Conservation (phyloP, 441 rosid species). For the Adansonia rubrostipa region DNA sequence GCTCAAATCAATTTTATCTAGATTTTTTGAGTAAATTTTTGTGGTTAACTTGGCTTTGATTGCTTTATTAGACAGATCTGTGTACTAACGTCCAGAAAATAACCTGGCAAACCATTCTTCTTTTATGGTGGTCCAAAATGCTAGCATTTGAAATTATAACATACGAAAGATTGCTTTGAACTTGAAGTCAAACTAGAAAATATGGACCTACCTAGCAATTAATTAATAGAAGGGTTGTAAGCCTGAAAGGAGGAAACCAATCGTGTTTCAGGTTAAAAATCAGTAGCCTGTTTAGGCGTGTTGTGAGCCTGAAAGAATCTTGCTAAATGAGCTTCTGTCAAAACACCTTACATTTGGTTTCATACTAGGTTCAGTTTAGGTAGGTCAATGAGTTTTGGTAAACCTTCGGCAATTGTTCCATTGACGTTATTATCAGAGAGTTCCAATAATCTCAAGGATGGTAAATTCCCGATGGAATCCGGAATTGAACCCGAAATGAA, state of each 20-base stretch:
- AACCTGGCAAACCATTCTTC: constrained; percentile 14
- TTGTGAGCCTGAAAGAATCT: neutral
- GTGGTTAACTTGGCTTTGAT: neutral
- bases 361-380: neutral
- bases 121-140: constrained; percentile 11
- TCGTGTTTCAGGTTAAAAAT: neutral
- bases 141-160: neutral
- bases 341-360: constrained; percentile 4
- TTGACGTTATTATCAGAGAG: neutral
- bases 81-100: neutral
- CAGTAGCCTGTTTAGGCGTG: neutral
- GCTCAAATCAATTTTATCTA: neutral
- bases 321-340: constrained; percentile 2
- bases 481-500: neutral
- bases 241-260: constrained; percentile 9
- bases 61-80: neutral
- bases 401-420: neutral
- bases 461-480: neutral
- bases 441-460: neutral
- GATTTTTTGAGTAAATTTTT: neutral
- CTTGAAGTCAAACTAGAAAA: constrained; percentile 8
- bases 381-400: neutral
- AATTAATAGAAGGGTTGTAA: neutral
- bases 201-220: neutral
- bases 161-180: constrained; percentile 6